Evolutionary conservation across 1,284 basidiomycete species (phyloP), one percentile per base, ranked within the genome.

Genomic region (Apiotrichum laibachii): DNA sequence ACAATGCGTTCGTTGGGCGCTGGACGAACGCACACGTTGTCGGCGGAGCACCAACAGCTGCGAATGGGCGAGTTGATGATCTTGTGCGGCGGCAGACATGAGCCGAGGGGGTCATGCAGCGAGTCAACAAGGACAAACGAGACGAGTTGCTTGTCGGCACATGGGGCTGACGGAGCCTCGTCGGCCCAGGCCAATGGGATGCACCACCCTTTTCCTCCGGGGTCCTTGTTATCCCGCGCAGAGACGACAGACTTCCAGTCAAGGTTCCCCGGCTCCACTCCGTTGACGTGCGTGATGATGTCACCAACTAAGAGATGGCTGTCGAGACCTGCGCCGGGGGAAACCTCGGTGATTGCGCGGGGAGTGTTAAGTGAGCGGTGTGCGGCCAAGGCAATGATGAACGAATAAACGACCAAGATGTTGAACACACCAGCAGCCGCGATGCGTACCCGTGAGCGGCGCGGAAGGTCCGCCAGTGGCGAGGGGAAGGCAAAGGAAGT

Each of bases 361-460:
- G 16, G 16, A 15, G 16, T 18, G 16, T 15, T 18, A 16, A 8
- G 8, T 16, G 40, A 16, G 18, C 5, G 18, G 16, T 6, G 16
- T 8, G 16, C 5, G 18, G 13, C 3, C 8, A 22, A 40, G 21
- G 53, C 56, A 16, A 61, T 33, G 6, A 40, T 50, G n/a, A 59
- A 12, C 2, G 58, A 47, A 4, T 26, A 73, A 18, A 67, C 69
- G 19, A 75, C 22, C 49, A 77, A 58, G 54, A 76, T 77, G 60
- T 75, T 68, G 33, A 67, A 69, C 16, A 75, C 72, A 2, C 76
- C 76, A 1, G 72, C 64, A 1, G 74, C 61, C 1, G 74, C 70
- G 16, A 78, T 53, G 11, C 76, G 67, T 51, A 73, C 63, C 15
- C 67, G 68, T 0, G 72, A 68, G 53, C 55, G 68, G 63, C 66